phyloP scores from a whole-genome alignment of 2,329 filamentous ascomycete genomes.

The Rhexocercosporidium sp. region DNA sequence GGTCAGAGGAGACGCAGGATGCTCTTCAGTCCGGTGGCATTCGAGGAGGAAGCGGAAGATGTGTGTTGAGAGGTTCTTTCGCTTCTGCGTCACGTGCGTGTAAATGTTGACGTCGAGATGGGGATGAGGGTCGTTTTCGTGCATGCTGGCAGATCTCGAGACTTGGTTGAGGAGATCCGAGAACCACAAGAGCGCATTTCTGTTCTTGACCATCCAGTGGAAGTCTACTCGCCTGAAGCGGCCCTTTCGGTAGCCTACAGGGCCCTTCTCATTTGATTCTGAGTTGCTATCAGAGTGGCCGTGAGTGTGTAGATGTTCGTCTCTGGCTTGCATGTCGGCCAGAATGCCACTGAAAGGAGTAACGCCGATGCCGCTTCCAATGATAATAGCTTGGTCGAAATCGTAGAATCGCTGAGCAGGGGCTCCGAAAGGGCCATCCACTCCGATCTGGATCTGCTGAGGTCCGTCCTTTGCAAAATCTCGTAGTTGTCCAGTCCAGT shows the following conservation, averaged over 20 bases:
- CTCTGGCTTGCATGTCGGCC: constrained; percentile 56
- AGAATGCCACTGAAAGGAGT: constrained; percentile 63
- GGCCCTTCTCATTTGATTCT: constrained; percentile 4
- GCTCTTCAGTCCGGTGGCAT: constrained; percentile 56
- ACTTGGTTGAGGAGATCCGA: constrained; percentile 59
- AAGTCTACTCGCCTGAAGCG: constrained; percentile 59
- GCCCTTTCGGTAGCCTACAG: background rate
- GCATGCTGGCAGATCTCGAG: constrained; percentile 46
- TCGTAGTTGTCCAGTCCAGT: constrained; percentile 57
- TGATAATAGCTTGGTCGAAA: constrained; percentile 59
- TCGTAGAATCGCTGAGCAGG: constrained; percentile 64
- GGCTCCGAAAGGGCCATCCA: constrained; percentile 63
- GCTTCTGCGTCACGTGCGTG: constrained; percentile 61
- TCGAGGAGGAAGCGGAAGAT: constrained; percentile 62
- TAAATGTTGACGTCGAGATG: constrained; percentile 59
- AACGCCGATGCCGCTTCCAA: constrained; percentile 62
- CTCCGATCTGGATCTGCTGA: constrained; percentile 52
- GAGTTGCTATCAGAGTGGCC: constrained; percentile 20
- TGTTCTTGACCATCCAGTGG: constrained; percentile 64
- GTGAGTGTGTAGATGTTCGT: constrained; percentile 39
- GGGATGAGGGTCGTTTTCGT: constrained; percentile 43
- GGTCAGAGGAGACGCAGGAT: constrained; percentile 58
- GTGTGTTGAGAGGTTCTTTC: constrained; percentile 57
- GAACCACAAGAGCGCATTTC: constrained; percentile 62
- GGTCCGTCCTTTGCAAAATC: constrained; percentile 46